These are phyloP conservation scores for Erigeron philadelphicus DNA, from an alignment of 140 eudicot genomes.

Conservation along the genomic window DNA sequence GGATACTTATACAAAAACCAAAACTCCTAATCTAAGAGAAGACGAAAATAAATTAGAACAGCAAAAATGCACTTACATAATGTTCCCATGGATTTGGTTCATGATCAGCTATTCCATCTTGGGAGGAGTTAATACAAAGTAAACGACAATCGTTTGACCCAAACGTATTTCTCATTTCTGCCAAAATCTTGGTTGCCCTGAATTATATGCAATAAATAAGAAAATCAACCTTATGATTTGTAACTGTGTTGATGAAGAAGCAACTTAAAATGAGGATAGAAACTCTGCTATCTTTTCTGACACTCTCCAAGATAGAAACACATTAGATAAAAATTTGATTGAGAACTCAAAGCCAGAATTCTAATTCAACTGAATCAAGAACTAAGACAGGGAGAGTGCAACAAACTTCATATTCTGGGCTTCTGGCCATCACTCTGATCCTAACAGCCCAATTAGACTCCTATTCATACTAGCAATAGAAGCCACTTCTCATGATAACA, in stretches of 20 bases:
- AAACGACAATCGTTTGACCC: slow-evolving; percentile 74
- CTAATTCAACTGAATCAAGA: neutral
- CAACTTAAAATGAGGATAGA: slow-evolving; percentile 8
- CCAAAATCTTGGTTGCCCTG: slow-evolving; percentile 71
- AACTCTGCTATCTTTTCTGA: neutral
- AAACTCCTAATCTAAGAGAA: slow-evolving; percentile 9
- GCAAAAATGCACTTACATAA: slow-evolving; percentile 48
- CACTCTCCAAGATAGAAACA: too few species aligned
- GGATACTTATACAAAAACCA: slow-evolving; percentile 7
- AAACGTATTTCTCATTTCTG: slow-evolving; percentile 80
- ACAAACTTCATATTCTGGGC: neutral
- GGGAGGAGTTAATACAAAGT: slow-evolving; percentile 74
- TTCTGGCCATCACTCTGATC: neutral
- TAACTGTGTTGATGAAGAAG: slow-evolving; percentile 10
- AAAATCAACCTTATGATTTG: slow-evolving; percentile 13
- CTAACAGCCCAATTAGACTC: neutral
- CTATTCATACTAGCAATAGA: neutral
- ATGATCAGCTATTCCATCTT: slow-evolving; percentile 47
- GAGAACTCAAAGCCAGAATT: neutral
- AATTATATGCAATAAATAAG: slow-evolving; percentile 23
- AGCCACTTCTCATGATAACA: neutral
- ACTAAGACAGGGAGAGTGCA: neutral
- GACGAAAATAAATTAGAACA: slow-evolving; percentile 11
- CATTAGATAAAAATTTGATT: neutral
- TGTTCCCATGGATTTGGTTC: slow-evolving; percentile 68